Base-by-base conservation (phyloP, 768 basidiomycete species). In the Neoboletus subvelutipes region DNA sequence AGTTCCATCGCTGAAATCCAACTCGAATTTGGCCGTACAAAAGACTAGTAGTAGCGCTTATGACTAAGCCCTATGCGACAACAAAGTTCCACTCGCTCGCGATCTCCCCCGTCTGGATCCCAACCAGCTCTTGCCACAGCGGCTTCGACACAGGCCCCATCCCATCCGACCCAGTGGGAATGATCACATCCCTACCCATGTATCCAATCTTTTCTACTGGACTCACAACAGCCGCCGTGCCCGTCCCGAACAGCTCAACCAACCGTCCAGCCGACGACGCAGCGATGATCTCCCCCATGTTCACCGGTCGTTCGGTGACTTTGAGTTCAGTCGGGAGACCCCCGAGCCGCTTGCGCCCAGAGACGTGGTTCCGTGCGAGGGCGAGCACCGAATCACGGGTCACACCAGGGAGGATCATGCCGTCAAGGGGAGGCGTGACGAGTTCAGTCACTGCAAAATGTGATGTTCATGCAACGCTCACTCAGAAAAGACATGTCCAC, bases 21-120 rank as follows among this genome's bases (percentile, higher is more conserved):
- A n/a, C 42, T 41, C 22, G 28, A 45, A 52, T 15, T 18, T n/a
- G n/a, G 45, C 12, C 15, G 43, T 49, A 22, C 55, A 52, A 46
- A 58, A 48, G 40, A 46, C 41, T n/a, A 54, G 33, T 17, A 36
- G n/a, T n/a, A n/a, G n/a, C n/a, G n/a, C n/a, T n/a, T 18, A 60
- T 65, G 63, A 61, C 62, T 58, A 60, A 65, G 54, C 39, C 4
- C n/a, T 3, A n/a, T 13, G 34, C 22, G 17, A 80, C 81, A 10
- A 79, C 68, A 26, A 89, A 85, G 67, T 84, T 89, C 93, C 93
- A 96, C 29, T 87, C 84, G 69, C 89, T 90, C 43, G 81, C 75
- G 54, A 93, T 85, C 59, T 75, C 72, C 5, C 93, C 93, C 59
- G 84, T 87, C 73, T 96, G 92, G 53, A 90, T 85, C 6, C 76